These are phyloP conservation scores for Saprolegnia parasitica DNA, from an alignment of 352 stramenopile genomes.

Conservation along the genomic window DNA sequence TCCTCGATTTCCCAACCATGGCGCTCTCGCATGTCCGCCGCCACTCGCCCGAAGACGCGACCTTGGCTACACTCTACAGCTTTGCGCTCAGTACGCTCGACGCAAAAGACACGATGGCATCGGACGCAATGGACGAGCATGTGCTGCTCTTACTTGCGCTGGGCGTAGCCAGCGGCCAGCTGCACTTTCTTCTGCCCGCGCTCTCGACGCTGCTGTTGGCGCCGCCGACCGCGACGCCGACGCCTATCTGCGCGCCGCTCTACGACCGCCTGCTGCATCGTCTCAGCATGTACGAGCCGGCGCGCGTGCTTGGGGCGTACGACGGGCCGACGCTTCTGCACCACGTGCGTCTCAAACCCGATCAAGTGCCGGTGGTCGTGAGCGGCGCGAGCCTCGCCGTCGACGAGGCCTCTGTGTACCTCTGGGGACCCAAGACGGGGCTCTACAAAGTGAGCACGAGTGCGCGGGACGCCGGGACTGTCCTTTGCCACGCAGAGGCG, in stretches of 20 bases:
- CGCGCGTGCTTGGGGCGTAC: background rate
- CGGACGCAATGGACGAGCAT: constrained; percentile 10
- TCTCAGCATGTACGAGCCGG: background rate
- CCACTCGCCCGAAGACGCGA: constrained; percentile 17
- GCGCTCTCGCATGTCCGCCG: background rate
- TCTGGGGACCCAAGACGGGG: background rate
- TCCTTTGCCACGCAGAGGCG: background rate
- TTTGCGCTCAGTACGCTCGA: constrained; percentile 1
- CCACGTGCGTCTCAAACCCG: constrained; percentile 3
- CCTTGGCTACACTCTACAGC: constrained; percentile 8
- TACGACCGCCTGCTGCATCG: constrained; percentile 2
- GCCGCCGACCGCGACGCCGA: background rate
- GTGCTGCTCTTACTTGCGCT: constrained; percentile 13
- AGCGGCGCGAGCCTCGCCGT: background rate
- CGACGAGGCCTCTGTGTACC: background rate
- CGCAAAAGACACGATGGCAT: background rate
- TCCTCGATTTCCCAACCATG: constrained; percentile 24
- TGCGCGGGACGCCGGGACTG: background rate
- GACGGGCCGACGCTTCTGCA: background rate
- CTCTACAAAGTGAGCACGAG: background rate
- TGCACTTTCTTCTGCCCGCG: constrained; percentile 8
- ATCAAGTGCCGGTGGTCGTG: background rate
- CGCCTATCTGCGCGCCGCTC: background rate
- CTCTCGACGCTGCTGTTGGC: background rate
- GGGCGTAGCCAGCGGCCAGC: constrained; percentile 12